A percentile compares a stretch with the other conserved stretches of the same genome.
Evolutionary conservation across 257 asterid genomes (phyloP).

Genomic region (Solanum rostratum): DNA sequence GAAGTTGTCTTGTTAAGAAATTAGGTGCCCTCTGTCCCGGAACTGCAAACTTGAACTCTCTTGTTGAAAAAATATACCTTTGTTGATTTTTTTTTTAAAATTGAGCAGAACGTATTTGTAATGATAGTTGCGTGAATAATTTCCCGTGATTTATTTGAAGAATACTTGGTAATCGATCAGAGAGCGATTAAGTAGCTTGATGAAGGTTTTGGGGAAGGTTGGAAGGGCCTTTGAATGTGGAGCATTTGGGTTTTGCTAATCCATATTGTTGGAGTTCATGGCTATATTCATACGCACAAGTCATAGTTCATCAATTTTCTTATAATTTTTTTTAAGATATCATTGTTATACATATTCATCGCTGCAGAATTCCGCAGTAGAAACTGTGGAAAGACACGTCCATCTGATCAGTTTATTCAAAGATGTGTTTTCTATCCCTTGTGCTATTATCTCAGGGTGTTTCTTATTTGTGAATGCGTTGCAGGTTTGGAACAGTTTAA

Average conservation of each 20-base stretch:
- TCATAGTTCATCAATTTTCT: background rate
- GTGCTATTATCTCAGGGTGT: background rate
- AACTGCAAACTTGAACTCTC: background rate
- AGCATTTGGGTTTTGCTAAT: too few relatives aligned
- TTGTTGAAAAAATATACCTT: background rate
- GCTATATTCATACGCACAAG: background rate
- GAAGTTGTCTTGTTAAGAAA: background rate
- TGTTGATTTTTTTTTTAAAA: background rate
- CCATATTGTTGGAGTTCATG: background rate
- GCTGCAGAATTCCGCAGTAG: background rate
- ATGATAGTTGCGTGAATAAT: background rate
- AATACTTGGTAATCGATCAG: background rate
- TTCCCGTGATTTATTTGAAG: background rate
- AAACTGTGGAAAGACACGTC: background rate
- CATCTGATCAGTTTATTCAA: background rate
- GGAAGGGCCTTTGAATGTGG: background rate
- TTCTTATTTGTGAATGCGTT: background rate
- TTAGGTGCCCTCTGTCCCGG: background rate
- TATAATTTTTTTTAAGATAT: background rate
- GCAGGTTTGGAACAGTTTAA: slow-evolving; percentile 65
- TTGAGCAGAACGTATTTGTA: background rate
- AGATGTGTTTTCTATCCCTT: background rate
- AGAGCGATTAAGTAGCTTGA: background rate
- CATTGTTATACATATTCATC: background rate
- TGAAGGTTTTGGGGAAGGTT: background rate